Evolutionary conservation across 2,329 filamentous ascomycete species (phyloP).

Genomic region (Capronia epimyces): DNA sequence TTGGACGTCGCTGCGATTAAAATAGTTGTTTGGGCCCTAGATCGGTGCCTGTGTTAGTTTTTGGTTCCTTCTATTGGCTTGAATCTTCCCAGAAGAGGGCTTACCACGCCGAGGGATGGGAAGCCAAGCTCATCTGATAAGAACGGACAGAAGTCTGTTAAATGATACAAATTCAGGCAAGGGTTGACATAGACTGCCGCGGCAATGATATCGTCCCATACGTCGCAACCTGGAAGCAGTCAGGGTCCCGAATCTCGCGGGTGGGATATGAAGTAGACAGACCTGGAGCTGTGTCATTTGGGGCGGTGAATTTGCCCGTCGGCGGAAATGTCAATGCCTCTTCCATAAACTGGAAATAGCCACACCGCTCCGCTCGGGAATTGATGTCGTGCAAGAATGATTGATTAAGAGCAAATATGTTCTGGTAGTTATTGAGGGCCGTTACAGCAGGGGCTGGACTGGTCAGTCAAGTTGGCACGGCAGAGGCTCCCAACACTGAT

Average conservation of each 20-base stretch:
- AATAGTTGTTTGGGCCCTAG: constrained; percentile 54
- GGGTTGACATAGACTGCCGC: constrained; percentile 60
- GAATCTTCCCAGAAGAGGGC: constrained; percentile 30
- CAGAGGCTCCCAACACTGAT: neutral
- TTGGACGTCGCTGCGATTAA: constrained; percentile 50
- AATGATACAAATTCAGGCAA: constrained; percentile 72
- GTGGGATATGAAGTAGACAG: neutral
- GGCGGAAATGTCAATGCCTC: constrained; percentile 61
- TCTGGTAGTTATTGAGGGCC: constrained; percentile 37
- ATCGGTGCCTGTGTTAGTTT: neutral
- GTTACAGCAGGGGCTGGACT: constrained; percentile 34
- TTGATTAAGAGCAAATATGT: constrained; percentile 24
- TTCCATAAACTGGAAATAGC: constrained; percentile 44
- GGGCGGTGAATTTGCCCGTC: constrained; percentile 19
- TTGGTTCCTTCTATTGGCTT: neutral
- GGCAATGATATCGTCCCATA: constrained; percentile 53
- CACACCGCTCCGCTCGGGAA: constrained; percentile 40
- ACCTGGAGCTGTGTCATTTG: constrained; percentile 11
- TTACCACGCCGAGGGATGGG: constrained; percentile 37
- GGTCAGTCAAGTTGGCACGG: neutral
- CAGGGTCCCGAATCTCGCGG: neutral
- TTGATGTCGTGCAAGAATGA: constrained; percentile 35
- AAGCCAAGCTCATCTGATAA: constrained; percentile 65
- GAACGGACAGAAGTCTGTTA: constrained; percentile 66
- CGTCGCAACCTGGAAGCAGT: constrained; percentile 46